Base-by-base conservation (phyloP, 331 rosid genomes). In the Arachis monticola region DNA sequence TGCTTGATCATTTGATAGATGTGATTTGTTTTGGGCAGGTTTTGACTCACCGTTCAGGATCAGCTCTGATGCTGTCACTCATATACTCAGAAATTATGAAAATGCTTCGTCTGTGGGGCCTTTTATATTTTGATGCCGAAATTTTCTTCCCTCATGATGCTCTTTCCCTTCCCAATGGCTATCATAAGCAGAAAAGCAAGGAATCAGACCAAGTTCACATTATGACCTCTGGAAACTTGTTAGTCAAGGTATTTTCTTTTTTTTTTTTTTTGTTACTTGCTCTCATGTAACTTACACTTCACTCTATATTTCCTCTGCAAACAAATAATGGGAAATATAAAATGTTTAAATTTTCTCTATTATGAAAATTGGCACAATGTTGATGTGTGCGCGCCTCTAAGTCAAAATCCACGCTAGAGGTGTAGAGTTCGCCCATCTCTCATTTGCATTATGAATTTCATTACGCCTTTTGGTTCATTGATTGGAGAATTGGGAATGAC, bases 71-170 rank as follows among this genome's bases (percentile, higher is more conserved):
- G 90, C 88, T 94, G 64, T 92, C 99, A 8, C 93, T 94, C 56
- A 70, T 92, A 79, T 92, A 92, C 80, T 90, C 97, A 0, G 97
- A 94, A 83, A 85, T 94, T 70, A 69, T 94, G 63, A 94, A 94
- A 87, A 94, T 90, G 97, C 93, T 92, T 74, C 97, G 99, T 45
- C 69, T 92, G 58, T 92, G 97, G 99, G 92, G 97, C 57, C 96
- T 94, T 82, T 51, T 94, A 74, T 86, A 87, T 84, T 94, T 94
- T 74, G 99, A 94, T 79, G 96, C 91, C 17, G 99, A 94, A 81
- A 87, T 94, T 82, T 92, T 83, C 76, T 88, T 83, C 72, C 99
- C 99, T 67, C 97, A 56, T 3, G 97, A 94, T 83, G 45, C 8
- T 51, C 72, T 73, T 79, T 69, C 85, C 78, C 91, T 90, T 80